Conservation (phyloP, 805 yeast genomes). For the Clavispora fructus region DNA sequence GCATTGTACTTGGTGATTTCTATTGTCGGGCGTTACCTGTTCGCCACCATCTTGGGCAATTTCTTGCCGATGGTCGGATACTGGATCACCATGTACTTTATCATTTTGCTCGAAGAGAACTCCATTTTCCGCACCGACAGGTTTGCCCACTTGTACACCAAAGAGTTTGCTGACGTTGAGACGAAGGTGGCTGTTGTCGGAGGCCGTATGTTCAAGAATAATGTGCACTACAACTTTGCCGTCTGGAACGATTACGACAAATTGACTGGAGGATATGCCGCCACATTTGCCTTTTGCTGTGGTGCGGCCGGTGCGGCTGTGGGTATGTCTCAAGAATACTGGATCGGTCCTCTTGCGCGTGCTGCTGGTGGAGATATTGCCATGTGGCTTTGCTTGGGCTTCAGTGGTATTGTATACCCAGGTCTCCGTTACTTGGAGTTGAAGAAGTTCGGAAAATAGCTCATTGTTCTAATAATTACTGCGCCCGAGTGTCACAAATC, state of each 20-base stretch:
- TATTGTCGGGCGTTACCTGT: constrained; percentile 68
- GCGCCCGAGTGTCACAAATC: too few relatives aligned
- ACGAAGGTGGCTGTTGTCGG: constrained; percentile 6
- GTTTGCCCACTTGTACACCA: constrained; percentile 26
- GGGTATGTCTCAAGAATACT: constrained; percentile 86
- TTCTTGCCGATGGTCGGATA: constrained; percentile 89
- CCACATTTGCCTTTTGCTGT: constrained; percentile 54
- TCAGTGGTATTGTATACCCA: constrained; percentile 63
- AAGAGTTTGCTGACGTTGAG: constrained; percentile 13
- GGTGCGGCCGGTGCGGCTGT: constrained; percentile 81
- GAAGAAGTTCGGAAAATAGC: constrained; percentile 33
- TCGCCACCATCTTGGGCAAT: constrained; percentile 68
- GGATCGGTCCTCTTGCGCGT: constrained; percentile 69
- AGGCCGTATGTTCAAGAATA: neutral
- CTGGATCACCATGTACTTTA: constrained; percentile 80
- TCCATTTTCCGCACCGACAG: constrained; percentile 55
- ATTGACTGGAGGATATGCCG: constrained; percentile 69
- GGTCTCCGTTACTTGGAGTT: constrained; percentile 60
- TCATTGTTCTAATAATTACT: neutral
- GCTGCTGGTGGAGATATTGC: constrained; percentile 65
- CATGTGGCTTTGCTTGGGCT: constrained; percentile 71
- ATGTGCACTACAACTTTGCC: constrained; percentile 13
- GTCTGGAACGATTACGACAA: constrained; percentile 61
- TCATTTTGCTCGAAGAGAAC: constrained; percentile 69
- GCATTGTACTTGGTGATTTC: constrained; percentile 64